Conservation (phyloP, 2,329 filamentous ascomycete species). For the Verticillium tricorpus region DNA sequence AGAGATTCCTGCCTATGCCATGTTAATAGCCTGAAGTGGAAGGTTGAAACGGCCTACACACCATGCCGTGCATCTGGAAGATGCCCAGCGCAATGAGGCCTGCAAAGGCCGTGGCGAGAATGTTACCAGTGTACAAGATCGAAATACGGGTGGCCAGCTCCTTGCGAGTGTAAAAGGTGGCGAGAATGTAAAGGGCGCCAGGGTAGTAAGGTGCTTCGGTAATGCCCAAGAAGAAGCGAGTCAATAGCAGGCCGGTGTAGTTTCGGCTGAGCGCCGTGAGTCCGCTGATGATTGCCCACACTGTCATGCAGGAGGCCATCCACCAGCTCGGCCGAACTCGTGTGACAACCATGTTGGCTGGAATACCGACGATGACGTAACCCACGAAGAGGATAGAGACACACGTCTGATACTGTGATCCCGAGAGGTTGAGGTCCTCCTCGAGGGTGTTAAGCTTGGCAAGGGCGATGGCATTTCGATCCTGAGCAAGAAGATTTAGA, state of each 20-base stretch:
- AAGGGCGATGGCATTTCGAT: constrained; percentile 53
- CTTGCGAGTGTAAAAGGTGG: constrained; percentile 25
- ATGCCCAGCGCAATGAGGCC: constrained; percentile 20
- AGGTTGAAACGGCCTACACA: background rate
- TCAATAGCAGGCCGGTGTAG: constrained; percentile 18
- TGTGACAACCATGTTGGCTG: constrained; percentile 11
- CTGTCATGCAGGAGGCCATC: constrained; percentile 9
- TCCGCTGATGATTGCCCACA: constrained; percentile 22
- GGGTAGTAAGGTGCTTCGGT: constrained; percentile 25
- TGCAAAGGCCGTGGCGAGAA: constrained; percentile 23
- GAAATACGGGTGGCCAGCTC: constrained; percentile 21
- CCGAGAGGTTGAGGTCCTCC: constrained; percentile 42
- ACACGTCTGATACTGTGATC: constrained; percentile 14
- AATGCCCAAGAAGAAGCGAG: constrained; percentile 20
- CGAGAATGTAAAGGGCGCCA: constrained; percentile 19
- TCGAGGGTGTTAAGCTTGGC: constrained; percentile 50
- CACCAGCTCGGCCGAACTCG: constrained; percentile 8
- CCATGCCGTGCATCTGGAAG: constrained; percentile 21
- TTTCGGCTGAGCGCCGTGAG: constrained; percentile 21
- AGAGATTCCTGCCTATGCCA: constrained; percentile 9
- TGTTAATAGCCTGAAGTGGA: constrained; percentile 19
- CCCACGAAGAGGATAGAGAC: constrained; percentile 15
- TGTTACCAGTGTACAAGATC: constrained; percentile 22
- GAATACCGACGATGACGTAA: constrained; percentile 23
- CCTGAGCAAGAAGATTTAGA: constrained; percentile 21